Conservation (phyloP, 345 rosid species). For the Geranium brycei region DNA sequence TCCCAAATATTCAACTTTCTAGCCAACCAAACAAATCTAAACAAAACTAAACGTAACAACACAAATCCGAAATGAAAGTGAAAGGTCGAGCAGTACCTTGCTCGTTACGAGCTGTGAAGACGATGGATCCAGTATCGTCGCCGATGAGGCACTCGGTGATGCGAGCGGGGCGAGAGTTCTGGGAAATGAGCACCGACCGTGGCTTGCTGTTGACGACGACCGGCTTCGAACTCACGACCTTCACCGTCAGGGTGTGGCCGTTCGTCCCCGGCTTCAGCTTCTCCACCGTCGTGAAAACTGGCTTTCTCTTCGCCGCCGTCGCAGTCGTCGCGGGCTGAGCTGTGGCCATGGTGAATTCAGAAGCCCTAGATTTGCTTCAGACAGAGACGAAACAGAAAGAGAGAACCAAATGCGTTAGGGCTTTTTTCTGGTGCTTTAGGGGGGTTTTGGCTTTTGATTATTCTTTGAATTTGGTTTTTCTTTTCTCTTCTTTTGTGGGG, state of each 20-base stretch:
- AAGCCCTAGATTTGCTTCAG: too few species aligned
- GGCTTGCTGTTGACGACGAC: slow-evolving; percentile 28
- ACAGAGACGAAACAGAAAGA: too few species aligned
- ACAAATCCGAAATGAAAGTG: too few species aligned
- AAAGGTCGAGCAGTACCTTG: slow-evolving; percentile 34
- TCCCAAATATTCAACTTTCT: too few species aligned
- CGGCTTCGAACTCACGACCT: slow-evolving; percentile 35
- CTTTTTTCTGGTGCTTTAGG: too few species aligned
- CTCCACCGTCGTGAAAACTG: slow-evolving; percentile 52
- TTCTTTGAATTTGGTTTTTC: too few species aligned
- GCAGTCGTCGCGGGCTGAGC: slow-evolving; percentile 16
- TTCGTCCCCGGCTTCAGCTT: slow-evolving; percentile 50
- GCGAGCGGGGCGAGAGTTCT: slow-evolving; percentile 33
- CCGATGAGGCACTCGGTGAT: slow-evolving; percentile 77
- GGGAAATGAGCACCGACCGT: slow-evolving; percentile 22
- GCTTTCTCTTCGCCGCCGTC: slow-evolving; percentile 49
- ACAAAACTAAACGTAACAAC: neutral
- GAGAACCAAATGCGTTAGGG: too few species aligned
- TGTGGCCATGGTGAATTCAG: slow-evolving; percentile 12
- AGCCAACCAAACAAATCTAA: neutral
- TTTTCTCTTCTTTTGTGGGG: too few species aligned
- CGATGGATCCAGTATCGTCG: slow-evolving; percentile 57
- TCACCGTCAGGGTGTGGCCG: slow-evolving; percentile 50
- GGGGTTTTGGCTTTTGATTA: too few species aligned
- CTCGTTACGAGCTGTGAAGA: slow-evolving; percentile 84